These are phyloP conservation scores for Solanum sparsipilum DNA, from an alignment of 257 asterid genomes.

Conservation along the genomic window DNA sequence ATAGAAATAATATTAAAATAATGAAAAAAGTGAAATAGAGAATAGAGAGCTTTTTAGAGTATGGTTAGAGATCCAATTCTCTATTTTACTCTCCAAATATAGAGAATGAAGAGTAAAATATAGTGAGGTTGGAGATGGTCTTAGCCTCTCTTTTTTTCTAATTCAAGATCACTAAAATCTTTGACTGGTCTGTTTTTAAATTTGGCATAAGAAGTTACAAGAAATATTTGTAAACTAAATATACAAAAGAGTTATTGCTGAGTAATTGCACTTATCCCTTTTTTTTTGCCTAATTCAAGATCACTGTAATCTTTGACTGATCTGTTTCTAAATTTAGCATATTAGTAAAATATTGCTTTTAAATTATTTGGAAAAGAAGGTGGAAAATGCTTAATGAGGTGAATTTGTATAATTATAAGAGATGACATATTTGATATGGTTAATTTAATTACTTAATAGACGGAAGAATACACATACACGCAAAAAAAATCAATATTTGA, in stretches of 20 bases:
- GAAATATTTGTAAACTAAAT: neutral
- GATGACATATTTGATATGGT: neutral
- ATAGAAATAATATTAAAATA: too few relatives aligned
- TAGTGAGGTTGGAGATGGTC: too few relatives aligned
- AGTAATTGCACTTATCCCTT: neutral
- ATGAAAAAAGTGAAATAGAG: too few relatives aligned
- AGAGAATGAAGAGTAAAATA: too few relatives aligned
- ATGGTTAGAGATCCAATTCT: too few relatives aligned
- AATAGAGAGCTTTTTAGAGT: too few relatives aligned
- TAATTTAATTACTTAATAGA: neutral
- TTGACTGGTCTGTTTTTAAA: neutral
- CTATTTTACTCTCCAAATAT: too few relatives aligned
- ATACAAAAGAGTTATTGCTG: neutral
- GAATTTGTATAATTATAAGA: too few relatives aligned
- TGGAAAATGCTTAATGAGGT: neutral
- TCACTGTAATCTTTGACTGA: neutral
- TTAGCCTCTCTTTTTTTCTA: too few relatives aligned
- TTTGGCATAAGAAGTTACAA: neutral
- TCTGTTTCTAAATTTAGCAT: neutral
- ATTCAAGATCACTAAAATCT: neutral
- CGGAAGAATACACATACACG: too few relatives aligned
- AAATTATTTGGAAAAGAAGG: neutral
- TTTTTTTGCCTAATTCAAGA: neutral
- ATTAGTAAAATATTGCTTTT: too few relatives aligned
- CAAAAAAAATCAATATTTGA: too few relatives aligned